These are phyloP conservation scores for Phaseolus coccineus DNA, from an alignment of 331 rosid species.

Conservation along the genomic window DNA sequence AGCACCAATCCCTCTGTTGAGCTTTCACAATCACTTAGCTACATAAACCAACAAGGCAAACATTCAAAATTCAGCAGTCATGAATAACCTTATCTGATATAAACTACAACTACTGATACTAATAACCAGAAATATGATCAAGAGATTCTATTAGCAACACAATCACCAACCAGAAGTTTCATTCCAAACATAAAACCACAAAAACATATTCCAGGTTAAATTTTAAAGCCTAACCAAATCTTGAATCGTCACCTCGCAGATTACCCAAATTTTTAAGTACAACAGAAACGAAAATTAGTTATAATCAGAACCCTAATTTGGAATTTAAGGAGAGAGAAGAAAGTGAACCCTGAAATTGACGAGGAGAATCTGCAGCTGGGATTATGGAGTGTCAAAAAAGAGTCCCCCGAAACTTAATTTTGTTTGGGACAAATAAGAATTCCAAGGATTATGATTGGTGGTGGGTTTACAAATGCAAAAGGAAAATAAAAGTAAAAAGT, in stretches of 20 bases:
- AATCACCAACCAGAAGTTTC: slow-evolving; percentile 19
- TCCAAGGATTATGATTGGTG: slow-evolving; percentile 26
- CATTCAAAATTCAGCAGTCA: slow-evolving; percentile 41
- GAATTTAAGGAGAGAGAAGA: slow-evolving; percentile 1
- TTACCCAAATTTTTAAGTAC: slow-evolving; percentile 17
- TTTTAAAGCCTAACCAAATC: slow-evolving; percentile 22
- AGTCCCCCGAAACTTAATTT: neutral
- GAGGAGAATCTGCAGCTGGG: slow-evolving; percentile 10
- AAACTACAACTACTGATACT: slow-evolving; percentile 21
- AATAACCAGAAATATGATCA: slow-evolving; percentile 24
- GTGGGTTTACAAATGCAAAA: slow-evolving; percentile 15
- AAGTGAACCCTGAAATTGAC: slow-evolving; percentile 31
- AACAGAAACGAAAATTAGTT: slow-evolving; percentile 5
- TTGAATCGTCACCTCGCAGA: slow-evolving; percentile 32
- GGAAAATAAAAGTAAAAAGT: neutral
- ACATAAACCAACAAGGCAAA: slow-evolving; percentile 36
- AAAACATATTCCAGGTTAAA: slow-evolving; percentile 16
- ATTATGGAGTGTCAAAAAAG: neutral
- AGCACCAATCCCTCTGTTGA: slow-evolving; percentile 33
- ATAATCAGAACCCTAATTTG: slow-evolving; percentile 32
- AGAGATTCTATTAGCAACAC: neutral
- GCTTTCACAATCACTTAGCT: slow-evolving; percentile 31
- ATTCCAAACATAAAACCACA: slow-evolving; percentile 4
- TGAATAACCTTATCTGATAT: slow-evolving; percentile 32
- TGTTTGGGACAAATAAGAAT: neutral